Percentiles rank a stretch among this genome's conserved stretches.
Evolutionary conservation across 116 monocot species (phyloP).

Genomic region (Iris pallida): DNA sequence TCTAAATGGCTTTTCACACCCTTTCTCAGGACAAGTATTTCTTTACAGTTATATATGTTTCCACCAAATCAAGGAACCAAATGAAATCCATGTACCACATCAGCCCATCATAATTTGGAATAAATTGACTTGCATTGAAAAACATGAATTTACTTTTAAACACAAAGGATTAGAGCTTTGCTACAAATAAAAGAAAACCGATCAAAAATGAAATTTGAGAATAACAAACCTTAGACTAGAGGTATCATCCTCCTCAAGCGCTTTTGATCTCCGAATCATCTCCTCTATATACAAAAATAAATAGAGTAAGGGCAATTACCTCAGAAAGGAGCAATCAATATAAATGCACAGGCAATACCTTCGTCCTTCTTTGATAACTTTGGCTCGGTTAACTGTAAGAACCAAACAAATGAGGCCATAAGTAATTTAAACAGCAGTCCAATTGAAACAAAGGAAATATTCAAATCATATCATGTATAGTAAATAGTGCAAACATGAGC

Average conservation of each 20-base stretch:
- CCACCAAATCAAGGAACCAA: too few relatives aligned
- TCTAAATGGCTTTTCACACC: too few relatives aligned
- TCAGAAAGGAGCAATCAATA: too few relatives aligned
- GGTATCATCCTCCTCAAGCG: constrained; percentile 74
- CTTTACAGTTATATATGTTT: too few relatives aligned
- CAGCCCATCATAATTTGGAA: too few relatives aligned
- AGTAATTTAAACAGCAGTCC: not conserved
- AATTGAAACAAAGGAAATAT: too few relatives aligned
- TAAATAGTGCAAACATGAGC: too few relatives aligned
- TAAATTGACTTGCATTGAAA: too few relatives aligned
- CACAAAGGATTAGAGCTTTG: not conserved
- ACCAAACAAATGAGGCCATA: not conserved
- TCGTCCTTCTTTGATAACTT: constrained; percentile 72
- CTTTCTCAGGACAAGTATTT: too few relatives aligned
- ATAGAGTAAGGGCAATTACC: not conserved
- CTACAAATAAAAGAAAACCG: constrained; percentile 4
- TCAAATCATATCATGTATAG: too few relatives aligned
- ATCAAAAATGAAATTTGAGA: constrained; percentile 5
- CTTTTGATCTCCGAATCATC: constrained; percentile 53
- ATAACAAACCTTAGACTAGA: constrained; percentile 55
- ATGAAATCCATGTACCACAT: too few relatives aligned
- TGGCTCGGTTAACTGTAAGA: constrained; percentile 49
- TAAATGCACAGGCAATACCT: constrained; percentile 32
- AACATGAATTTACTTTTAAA: too few relatives aligned
- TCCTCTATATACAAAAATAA: constrained; percentile 38